These are phyloP conservation scores for Usnea hakonensis DNA, from an alignment of 495 filamentous ascomycete species.

Conservation along the genomic window DNA sequence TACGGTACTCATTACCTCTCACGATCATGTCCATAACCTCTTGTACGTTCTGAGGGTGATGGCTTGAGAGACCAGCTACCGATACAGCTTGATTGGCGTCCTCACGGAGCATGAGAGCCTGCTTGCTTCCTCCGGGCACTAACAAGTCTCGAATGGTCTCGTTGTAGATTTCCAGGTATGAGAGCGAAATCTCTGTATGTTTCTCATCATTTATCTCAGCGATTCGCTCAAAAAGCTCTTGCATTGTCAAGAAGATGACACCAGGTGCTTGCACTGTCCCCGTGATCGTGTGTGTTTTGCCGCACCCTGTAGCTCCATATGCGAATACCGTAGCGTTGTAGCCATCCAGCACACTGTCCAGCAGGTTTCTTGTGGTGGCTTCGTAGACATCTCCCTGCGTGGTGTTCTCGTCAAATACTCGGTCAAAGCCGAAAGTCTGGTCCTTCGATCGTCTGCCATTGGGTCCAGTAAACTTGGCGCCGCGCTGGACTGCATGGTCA, in stretches of 20 bases:
- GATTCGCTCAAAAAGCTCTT: conserved; percentile 94
- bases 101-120: conserved; percentile 86
- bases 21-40: conserved; percentile 99
- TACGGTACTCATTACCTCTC: conserved; percentile 85
- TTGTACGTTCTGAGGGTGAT: conserved; percentile 78
- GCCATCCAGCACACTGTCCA: conserved; percentile 92
- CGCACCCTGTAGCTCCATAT: conserved; percentile 95
- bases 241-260: conserved; percentile 98
- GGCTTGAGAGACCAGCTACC: conserved; percentile 84
- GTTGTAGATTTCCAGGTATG: conserved; percentile 98
- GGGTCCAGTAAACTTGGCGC: conserved; percentile 74
- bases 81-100: conserved; percentile 90
- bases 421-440: conserved; percentile 94
- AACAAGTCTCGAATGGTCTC: conserved; percentile 96
- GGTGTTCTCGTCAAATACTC: conserved; percentile 93
- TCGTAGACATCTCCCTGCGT: conserved; percentile 94
- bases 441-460: conserved; percentile 92
- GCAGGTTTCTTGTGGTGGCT: conserved; percentile 74
- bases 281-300: conserved; percentile 98
- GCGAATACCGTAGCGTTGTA: conserved; percentile 99
- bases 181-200: conserved; percentile 80
- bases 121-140: conserved; percentile 76
- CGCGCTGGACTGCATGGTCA: conserved; percentile 88
- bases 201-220: conserved; percentile 78
- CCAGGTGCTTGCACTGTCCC: conserved; percentile 89